Base-by-base conservation (phyloP, 2,329 filamentous ascomycete genomes). In the Pseudogymnoascus sp. region DNA sequence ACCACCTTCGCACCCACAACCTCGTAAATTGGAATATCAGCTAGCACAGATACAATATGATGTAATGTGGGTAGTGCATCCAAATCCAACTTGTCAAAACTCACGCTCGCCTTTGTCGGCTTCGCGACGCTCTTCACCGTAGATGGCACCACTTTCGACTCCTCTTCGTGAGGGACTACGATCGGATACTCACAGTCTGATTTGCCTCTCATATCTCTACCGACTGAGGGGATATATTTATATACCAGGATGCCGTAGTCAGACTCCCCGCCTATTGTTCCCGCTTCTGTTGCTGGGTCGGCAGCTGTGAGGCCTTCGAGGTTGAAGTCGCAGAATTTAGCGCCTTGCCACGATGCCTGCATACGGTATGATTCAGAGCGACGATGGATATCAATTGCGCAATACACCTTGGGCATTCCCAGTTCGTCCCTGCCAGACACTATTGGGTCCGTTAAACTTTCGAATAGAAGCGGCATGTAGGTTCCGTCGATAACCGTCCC, bases 401-500 rank as follows among this genome's bases (percentile, higher is more conserved):
- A 23, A 84, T 3, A 82, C 0, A 83, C 65, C 70, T 84, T 85
- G 1, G 82, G 82, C 77, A 84, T 82, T 0, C 82, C 82, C 0
- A 84, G 74, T 67, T 84, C 83, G 59, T 85, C 83, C 2, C 82
- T 72, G 0, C 82, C 75, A 1, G 80, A 82, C 0, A 87, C 70
- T 46, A 88, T 86, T 0, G 85, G 82, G 65, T 88, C 85, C 0
- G 83, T 75, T 1, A 83, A 83, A 70, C 60, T 75, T 80, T 88
- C 85, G 65, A 88, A 83, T 72, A 85, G 73, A 1, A 85, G 70
- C 0, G 82, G 80, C 64, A 84, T 72, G 65, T 81, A 84, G 0
- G 79, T 79, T 1, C 82, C 82, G 6, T 71, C 72, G 1, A 84
- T 68, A 0, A 76, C 72, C 0, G 74, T 73, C 1, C 83, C 82